These are phyloP conservation scores for Sporisorium iseilematis-ciliati DNA, from an alignment of 1,284 basidiomycete species.

Conservation along the genomic window DNA sequence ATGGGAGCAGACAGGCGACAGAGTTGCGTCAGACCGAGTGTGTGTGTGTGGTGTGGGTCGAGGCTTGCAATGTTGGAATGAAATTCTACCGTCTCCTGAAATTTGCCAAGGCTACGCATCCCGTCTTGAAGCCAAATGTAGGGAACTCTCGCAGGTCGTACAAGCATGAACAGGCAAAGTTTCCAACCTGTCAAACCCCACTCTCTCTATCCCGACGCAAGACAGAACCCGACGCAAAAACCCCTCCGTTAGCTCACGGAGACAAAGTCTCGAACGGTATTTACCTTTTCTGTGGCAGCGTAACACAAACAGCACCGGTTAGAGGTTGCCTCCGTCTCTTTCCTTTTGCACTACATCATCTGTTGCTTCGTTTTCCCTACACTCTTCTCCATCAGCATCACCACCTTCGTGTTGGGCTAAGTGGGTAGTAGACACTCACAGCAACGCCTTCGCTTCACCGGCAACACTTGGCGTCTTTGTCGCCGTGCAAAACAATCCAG, in stretches of 20 bases:
- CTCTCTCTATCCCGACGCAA: neutral
- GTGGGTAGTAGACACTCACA: neutral
- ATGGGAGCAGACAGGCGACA: no score
- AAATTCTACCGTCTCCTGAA: neutral
- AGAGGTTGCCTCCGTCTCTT: neutral
- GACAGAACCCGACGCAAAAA: neutral
- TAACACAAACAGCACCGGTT: conserved; percentile 11
- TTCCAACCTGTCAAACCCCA: neutral
- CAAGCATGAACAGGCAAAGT: no score
- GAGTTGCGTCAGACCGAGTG: neutral
- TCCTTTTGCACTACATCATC: neutral
- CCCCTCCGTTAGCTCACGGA: neutral
- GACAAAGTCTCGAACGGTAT: neutral
- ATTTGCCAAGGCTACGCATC: conserved; percentile 3
- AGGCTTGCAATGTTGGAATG: conserved; percentile 1
- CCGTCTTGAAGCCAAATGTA: neutral
- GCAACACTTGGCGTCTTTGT: neutral
- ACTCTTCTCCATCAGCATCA: neutral
- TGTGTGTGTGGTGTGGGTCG: neutral
- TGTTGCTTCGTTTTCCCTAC: neutral
- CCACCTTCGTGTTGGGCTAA: neutral
- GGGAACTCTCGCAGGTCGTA: neutral
- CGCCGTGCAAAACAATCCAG: neutral
- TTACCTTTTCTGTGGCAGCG: conserved; percentile 1
- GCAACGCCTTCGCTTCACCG: neutral